Conservation (phyloP, 345 rosid species). For the Conringia planisiliqua region DNA sequence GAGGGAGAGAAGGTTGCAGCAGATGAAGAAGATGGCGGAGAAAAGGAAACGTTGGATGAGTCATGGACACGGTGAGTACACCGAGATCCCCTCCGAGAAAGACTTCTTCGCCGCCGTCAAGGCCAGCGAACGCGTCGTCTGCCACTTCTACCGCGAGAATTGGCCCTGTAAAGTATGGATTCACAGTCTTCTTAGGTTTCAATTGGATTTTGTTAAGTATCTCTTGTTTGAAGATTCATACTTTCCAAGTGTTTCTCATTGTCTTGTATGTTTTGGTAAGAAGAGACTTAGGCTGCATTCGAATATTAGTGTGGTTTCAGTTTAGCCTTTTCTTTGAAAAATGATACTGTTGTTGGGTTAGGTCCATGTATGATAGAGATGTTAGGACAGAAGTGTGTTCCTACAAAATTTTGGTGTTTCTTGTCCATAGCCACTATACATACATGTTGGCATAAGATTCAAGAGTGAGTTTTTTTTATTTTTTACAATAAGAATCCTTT, state of each 20-base stretch:
- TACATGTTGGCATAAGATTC: background rate
- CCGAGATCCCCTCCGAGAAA: conserved; percentile 80
- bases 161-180: conserved; percentile 91
- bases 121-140: conserved; percentile 91
- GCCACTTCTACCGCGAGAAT: conserved; percentile 95
- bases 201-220: background rate
- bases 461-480: background rate
- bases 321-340: background rate
- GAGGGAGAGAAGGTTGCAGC: conserved; percentile 76
- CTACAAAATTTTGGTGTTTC: background rate
- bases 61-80: conserved; percentile 90
- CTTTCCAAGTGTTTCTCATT: background rate
- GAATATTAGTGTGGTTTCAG: background rate
- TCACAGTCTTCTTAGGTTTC: background rate
- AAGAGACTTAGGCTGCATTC: background rate
- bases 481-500: background rate
- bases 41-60: conserved; percentile 90
- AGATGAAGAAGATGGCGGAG: conserved; percentile 98
- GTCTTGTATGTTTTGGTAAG: background rate
- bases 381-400: background rate
- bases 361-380: background rate
- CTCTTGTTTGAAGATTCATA: background rate
- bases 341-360: background rate
- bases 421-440: background rate
- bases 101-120: conserved; percentile 84